Evolutionary conservation across 2,329 filamentous ascomycete species (phyloP), one percentile per base, ranked within the genome.

Genomic region (Fusarium sp.): DNA sequence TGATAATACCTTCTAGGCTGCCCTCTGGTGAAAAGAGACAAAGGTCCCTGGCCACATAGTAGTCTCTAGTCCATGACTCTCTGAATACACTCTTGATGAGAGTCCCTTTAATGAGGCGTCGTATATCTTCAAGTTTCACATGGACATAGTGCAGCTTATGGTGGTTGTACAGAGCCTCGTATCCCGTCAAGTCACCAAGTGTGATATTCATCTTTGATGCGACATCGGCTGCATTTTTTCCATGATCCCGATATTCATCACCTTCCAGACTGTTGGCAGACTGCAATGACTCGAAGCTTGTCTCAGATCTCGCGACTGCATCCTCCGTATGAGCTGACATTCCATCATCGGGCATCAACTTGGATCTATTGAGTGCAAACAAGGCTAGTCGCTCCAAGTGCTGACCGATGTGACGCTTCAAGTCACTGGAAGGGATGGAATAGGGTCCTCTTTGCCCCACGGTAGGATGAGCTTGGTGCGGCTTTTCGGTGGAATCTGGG

Each of bases 61-160:
- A 29, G 27, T 29, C 27, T 29, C 3, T 9, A 29, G 27, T 3
- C 27, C 27, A 29, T 29, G 27, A 9, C 8, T 29, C 27, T 10
- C 0, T 3, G n/a, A 41, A 41, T 0, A 11, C 14, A 16, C n/a
- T 41, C 39, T 23, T 4, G 10, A 23, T 23, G 21, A 41, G 39
- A 0, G 39, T 41, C n/a, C 11, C 14, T 16, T 3, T 0, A 23
- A 41, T 41, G 4, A 41, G n/a, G 0, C n/a, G 14, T 16, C 3
- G 14, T 2, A n/a, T 41, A 2, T 23, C 39, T 41, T 23, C 39
- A 16, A 23, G n/a, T 41, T 41, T 16, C 38, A 15, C 8, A n/a
- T 41, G 12, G n/a, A 23, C 39, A 41, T 23, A 14, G 21, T 16
- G 10, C 39, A 16, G 5, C 39, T 16, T 10, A 8, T 16, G 21